A percentile compares a stretch with the other conserved stretches of the same genome.
Evolutionary conservation across 148 eudicot species (phyloP).

Genomic region (Spergularia marina): DNA sequence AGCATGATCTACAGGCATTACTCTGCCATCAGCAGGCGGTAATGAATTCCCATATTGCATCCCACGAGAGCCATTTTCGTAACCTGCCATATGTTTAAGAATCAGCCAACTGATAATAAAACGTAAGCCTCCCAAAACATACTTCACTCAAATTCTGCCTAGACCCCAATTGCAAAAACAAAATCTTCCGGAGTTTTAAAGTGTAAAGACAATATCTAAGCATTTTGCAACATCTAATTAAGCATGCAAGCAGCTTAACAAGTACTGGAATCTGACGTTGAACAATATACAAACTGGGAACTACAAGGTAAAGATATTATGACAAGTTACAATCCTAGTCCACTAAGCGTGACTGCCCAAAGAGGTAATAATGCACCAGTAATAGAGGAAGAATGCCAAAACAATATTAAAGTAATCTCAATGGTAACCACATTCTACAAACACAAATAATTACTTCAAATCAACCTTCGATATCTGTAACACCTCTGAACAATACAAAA

Average conservation of each 20-base stretch:
- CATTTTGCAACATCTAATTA: conserved; percentile 1
- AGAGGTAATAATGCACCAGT: not conserved
- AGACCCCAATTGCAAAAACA: not conserved
- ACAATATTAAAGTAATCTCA: not conserved
- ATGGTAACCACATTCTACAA: not conserved
- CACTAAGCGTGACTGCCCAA: not conserved
- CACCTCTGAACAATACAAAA: conserved; percentile 4
- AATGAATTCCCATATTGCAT: conserved; percentile 47
- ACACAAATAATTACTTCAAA: not conserved
- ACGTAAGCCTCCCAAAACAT: not conserved
- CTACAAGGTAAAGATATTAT: not conserved
- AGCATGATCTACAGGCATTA: conserved; percentile 42
- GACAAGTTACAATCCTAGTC: not conserved
- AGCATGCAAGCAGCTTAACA: not conserved
- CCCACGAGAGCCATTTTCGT: conserved; percentile 41
- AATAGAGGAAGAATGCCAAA: not conserved
- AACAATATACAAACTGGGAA: no score
- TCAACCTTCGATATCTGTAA: conserved; percentile 3
- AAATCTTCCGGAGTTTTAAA: not conserved
- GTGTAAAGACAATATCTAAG: not conserved
- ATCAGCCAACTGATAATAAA: conserved; percentile 17
- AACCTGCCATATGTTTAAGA: conserved; percentile 51
- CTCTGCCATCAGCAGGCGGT: conserved; percentile 41
- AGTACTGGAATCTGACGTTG: not conserved
- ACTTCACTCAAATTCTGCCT: not conserved